A percentile compares a stretch with the other conserved stretches of the same genome.
phyloP scores from a whole-genome alignment of 352 stramenopile genomes.

The Globisporangium spiculum region DNA sequence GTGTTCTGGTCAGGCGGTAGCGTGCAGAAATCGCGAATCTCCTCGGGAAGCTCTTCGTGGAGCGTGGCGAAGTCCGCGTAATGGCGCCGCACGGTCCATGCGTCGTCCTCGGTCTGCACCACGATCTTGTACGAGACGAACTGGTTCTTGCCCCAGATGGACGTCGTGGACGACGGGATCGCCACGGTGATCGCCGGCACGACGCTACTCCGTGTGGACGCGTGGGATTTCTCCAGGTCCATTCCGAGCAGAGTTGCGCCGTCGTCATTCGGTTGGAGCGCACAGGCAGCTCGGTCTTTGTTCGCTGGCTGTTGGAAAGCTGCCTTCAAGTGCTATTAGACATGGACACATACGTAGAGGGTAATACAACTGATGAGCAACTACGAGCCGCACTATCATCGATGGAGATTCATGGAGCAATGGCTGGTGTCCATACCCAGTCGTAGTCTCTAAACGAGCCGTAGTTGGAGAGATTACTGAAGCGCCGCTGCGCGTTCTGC shows the following conservation, averaged over 20 bases:
- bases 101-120: conserved; percentile 65
- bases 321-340: conserved; percentile 1
- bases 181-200: conserved; percentile 38
- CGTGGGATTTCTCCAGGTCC: conserved; percentile 9
- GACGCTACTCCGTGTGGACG: conserved; percentile 22
- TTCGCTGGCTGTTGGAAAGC: background rate
- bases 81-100: conserved; percentile 60
- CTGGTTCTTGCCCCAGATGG: conserved; percentile 65
- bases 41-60: conserved; percentile 53
- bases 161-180: conserved; percentile 67
- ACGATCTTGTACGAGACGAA: conserved; percentile 80
- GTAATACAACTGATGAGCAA: background rate
- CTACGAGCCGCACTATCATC: background rate
- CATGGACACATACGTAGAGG: background rate
- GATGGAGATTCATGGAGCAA: background rate
- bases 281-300: background rate
- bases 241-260: background rate
- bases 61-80: conserved; percentile 66
- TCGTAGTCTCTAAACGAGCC: conserved; percentile 55
- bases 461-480: conserved; percentile 43
- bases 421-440: conserved; percentile 10
- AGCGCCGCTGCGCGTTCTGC: conserved; percentile 23
- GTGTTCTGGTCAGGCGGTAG: conserved; percentile 43
- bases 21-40: conserved; percentile 39
- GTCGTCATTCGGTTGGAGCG: background rate